Evolutionary conservation across 2,329 filamentous ascomycete species (phyloP).

Genomic region (Ophidiomyces ophidiicola): DNA sequence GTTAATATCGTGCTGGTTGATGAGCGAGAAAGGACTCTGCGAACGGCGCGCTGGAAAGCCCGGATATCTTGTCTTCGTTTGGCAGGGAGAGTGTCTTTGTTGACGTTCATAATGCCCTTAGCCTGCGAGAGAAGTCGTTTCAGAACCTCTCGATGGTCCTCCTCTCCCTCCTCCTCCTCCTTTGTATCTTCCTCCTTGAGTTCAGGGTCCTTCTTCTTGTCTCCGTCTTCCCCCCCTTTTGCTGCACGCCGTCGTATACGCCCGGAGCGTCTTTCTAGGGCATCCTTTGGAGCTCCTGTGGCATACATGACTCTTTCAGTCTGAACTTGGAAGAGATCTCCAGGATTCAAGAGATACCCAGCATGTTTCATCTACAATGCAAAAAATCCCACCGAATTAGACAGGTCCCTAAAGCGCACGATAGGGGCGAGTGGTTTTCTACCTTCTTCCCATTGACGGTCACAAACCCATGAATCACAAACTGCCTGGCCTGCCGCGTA

Average conservation of each 20-base stretch:
- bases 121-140: slow-evolving; percentile 45
- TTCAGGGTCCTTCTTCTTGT: slow-evolving; percentile 21
- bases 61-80: slow-evolving; percentile 67
- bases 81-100: slow-evolving; percentile 45
- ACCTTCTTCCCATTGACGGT: slow-evolving; percentile 95
- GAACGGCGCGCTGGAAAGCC: slow-evolving; percentile 54
- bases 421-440: too few relatives aligned
- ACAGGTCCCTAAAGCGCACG: too few relatives aligned
- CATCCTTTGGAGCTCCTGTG: slow-evolving; percentile 60
- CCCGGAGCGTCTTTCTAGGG: slow-evolving; percentile 28
- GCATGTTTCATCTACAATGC: slow-evolving; percentile 70
- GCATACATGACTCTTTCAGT: slow-evolving; percentile 77
- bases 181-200: slow-evolving; percentile 15
- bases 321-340: slow-evolving; percentile 96
- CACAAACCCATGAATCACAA: slow-evolving; percentile 83
- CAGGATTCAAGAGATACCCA: slow-evolving; percentile 87
- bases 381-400: too few relatives aligned
- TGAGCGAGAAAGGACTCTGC: slow-evolving; percentile 49
- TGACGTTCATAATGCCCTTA: slow-evolving; percentile 46
- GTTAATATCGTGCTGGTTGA: slow-evolving; percentile 33
- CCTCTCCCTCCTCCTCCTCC: slow-evolving; percentile 17
- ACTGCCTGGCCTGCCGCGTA: slow-evolving; percentile 81
- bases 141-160: slow-evolving; percentile 36
- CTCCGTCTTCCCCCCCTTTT: slow-evolving; percentile 20
- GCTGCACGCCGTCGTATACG: slow-evolving; percentile 21